Evolutionary conservation across 331 rosid genomes (phyloP).

Genomic region (Malus hybrid): DNA sequence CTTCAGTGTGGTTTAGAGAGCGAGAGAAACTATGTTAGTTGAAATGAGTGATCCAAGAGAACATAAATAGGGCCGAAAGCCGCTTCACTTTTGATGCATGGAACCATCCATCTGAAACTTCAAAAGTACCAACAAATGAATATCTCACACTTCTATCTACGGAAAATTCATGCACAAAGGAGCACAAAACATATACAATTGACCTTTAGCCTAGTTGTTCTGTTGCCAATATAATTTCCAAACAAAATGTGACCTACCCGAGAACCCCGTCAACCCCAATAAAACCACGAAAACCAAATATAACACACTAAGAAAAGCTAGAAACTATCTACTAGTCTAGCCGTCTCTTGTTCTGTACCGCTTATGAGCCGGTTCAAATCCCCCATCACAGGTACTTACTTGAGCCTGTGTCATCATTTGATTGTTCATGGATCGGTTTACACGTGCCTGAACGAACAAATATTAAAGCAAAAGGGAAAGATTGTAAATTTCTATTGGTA

Average conservation of each 20-base stretch:
- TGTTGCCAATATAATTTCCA: slow-evolving; percentile 7
- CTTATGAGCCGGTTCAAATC: slow-evolving; percentile 54
- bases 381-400: slow-evolving; percentile 36
- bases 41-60: slow-evolving; percentile 1
- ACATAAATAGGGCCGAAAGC: neutral
- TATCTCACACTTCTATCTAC: slow-evolving; percentile 28
- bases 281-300: slow-evolving; percentile 10
- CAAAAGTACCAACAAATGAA: slow-evolving; percentile 16
- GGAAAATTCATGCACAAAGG: slow-evolving; percentile 32
- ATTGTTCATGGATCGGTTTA: slow-evolving; percentile 31
- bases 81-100: slow-evolving; percentile 7
- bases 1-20: no score
- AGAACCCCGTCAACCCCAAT: slow-evolving; percentile 11
- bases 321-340: slow-evolving; percentile 22
- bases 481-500: neutral
- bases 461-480: neutral
- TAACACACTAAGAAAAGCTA: slow-evolving; percentile 9
- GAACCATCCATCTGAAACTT: slow-evolving; percentile 8
- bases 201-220: slow-evolving; percentile 23
- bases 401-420: slow-evolving; percentile 28
- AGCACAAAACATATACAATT: slow-evolving; percentile 52
- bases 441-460: slow-evolving; percentile 38
- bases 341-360: slow-evolving; percentile 55
- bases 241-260: slow-evolving; percentile 30
- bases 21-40: neutral